These are phyloP conservation scores for Sugiyamaella novakii DNA, from an alignment of 1,139 yeast species.

Conservation along the genomic window DNA sequence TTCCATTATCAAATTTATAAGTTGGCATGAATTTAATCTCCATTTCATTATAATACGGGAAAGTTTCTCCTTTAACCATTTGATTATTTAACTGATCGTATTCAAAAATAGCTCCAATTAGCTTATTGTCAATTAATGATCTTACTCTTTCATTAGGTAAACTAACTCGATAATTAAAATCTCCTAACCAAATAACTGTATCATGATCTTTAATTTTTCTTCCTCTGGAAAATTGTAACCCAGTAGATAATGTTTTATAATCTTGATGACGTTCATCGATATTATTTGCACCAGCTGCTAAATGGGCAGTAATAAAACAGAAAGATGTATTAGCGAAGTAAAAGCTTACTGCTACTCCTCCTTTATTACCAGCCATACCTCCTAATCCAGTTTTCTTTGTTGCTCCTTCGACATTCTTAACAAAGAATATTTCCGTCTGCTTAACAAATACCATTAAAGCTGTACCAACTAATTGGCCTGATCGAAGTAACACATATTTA, in stretches of 20 bases:
- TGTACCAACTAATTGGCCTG: slow-evolving; percentile 94
- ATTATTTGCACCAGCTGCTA: slow-evolving; percentile 90
- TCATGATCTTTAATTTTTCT: slow-evolving; percentile 76
- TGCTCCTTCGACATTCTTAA: slow-evolving; percentile 77
- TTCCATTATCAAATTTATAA: slow-evolving; percentile 90
- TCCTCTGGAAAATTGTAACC: slow-evolving; percentile 76
- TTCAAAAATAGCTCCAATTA: slow-evolving; percentile 56
- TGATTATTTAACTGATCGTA: slow-evolving; percentile 82
- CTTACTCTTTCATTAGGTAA: slow-evolving; percentile 78
- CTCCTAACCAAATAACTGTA: slow-evolving; percentile 91
- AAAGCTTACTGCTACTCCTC: slow-evolving; percentile 86
- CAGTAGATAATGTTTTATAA: slow-evolving; percentile 75
- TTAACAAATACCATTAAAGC: slow-evolving; percentile 72
- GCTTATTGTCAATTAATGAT: slow-evolving; percentile 51
- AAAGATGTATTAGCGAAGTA: slow-evolving; percentile 74
- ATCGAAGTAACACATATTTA: slow-evolving; percentile 70
- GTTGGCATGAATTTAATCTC: slow-evolving; percentile 83
- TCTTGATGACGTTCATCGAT: slow-evolving; percentile 87
- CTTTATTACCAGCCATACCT: slow-evolving; percentile 90
- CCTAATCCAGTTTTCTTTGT: slow-evolving; percentile 88
- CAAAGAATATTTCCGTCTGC: slow-evolving; percentile 59
- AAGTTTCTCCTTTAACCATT: slow-evolving; percentile 82
- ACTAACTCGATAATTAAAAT: slow-evolving; percentile 83
- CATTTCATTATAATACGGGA: slow-evolving; percentile 82
- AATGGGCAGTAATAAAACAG: slow-evolving; percentile 85